Percentiles rank a stretch among this genome's conserved stretches.
phyloP scores from a whole-genome alignment of 1,284 basidiomycete genomes.

The Ceratobasidium sp. region DNA sequence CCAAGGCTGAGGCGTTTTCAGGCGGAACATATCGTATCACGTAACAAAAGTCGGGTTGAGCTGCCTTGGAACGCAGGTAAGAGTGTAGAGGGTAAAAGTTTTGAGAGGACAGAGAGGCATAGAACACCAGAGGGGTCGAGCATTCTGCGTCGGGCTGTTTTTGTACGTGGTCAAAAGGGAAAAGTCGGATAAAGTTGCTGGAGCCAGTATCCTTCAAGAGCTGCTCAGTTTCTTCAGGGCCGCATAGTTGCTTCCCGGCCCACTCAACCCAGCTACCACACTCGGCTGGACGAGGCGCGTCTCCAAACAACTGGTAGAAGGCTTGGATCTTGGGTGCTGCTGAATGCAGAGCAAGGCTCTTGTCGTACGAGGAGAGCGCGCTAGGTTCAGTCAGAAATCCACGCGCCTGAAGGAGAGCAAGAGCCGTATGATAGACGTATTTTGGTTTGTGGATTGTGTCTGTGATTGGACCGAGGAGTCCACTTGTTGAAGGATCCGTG shows the following conservation, averaged over 20 bases:
- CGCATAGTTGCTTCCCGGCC: slow-evolving; percentile 81
- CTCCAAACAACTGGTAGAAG: slow-evolving; percentile 64
- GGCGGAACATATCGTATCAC: slow-evolving; percentile 76
- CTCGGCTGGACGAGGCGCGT: slow-evolving; percentile 49
- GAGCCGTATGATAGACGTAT: slow-evolving; percentile 64
- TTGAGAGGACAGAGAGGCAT: slow-evolving; percentile 67
- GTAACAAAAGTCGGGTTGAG: slow-evolving; percentile 68
- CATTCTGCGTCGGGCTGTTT: slow-evolving; percentile 58
- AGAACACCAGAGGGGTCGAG: slow-evolving; percentile 72
- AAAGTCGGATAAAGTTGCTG: slow-evolving; percentile 51
- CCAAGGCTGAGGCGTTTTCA: slow-evolving; percentile 42
- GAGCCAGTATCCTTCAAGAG: slow-evolving; percentile 51
- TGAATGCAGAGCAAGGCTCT: slow-evolving; percentile 73
- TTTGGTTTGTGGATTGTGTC: slow-evolving; percentile 59
- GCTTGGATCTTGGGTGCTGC: slow-evolving; percentile 77
- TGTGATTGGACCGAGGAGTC: slow-evolving; percentile 51
- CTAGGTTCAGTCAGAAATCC: slow-evolving; percentile 63
- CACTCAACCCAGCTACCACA: slow-evolving; percentile 91
- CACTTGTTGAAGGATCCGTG: slow-evolving; percentile 57
- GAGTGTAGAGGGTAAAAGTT: slow-evolving; percentile 79
- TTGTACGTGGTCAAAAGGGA: slow-evolving; percentile 77
- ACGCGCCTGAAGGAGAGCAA: slow-evolving; percentile 62
- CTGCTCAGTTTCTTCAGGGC: slow-evolving; percentile 67
- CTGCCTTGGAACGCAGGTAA: slow-evolving; percentile 60
- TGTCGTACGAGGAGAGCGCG: slow-evolving; percentile 63